Percentiles rank a stretch among this genome's conserved stretches.
phyloP scores from a whole-genome alignment of 345 rosid species.

The Carallia brachiata region DNA sequence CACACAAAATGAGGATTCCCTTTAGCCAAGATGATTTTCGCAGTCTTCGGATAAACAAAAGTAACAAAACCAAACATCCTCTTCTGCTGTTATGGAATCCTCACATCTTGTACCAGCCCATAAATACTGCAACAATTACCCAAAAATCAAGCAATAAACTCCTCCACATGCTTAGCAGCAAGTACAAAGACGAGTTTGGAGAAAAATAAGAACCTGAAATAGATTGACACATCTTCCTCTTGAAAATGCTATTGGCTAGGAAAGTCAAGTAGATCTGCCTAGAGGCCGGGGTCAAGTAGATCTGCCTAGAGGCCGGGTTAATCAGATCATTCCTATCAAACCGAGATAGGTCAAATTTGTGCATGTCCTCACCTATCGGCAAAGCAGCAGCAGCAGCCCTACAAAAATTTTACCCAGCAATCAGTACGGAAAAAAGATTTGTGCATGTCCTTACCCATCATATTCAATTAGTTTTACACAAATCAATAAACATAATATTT shows the following conservation, averaged over 20 bases:
- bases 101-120: too few species aligned
- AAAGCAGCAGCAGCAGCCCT: conserved; percentile 56
- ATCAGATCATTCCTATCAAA: conserved; percentile 71
- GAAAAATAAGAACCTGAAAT: conserved; percentile 55
- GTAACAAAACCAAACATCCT: too few species aligned
- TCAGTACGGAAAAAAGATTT: too few species aligned
- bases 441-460: too few species aligned
- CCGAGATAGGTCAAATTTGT: conserved; percentile 66
- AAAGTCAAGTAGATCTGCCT: conserved; percentile 89
- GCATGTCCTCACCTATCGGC: conserved; percentile 66
- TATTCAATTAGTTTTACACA: too few species aligned
- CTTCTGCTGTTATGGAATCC: too few species aligned
- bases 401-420: too few species aligned
- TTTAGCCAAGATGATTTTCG: too few species aligned
- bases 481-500: too few species aligned
- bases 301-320: conserved; percentile 90
- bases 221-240: conserved; percentile 87
- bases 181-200: neutral
- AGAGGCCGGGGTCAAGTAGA: conserved; percentile 92
- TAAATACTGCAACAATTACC: too few species aligned
- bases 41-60: too few species aligned
- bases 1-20: too few species aligned
- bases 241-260: conserved; percentile 90
- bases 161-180: neutral
- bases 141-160: conserved; percentile 13